Evolutionary conservation across 1,139 yeast genomes (phyloP).

Genomic region (Pneumocystis carinii): DNA sequence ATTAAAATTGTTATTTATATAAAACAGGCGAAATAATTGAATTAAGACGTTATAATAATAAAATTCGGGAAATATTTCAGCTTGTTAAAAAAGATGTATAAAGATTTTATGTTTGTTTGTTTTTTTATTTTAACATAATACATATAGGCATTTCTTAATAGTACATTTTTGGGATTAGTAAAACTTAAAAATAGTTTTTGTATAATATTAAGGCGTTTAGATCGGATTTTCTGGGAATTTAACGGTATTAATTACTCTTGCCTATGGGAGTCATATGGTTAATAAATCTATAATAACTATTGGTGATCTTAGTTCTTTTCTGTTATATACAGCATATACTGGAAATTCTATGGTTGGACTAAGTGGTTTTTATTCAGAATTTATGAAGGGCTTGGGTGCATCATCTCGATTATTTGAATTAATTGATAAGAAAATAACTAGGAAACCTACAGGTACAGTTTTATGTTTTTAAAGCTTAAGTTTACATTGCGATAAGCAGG

Average conservation of each 20-base stretch:
- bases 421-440: slow-evolving; percentile 57
- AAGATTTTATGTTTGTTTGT: slow-evolving; percentile 32
- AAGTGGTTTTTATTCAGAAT: slow-evolving; percentile 78
- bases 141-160: background rate
- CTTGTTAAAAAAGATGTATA: slow-evolving; percentile 70
- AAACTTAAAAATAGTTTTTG: background rate
- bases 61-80: slow-evolving; percentile 56
- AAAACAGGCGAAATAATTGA: slow-evolving; percentile 50
- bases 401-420: slow-evolving; percentile 84
- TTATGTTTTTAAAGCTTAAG: slow-evolving; percentile 4
- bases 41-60: slow-evolving; percentile 44
- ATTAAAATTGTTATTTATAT: slow-evolving; percentile 68
- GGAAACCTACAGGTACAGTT: slow-evolving; percentile 38
- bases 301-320: slow-evolving; percentile 83
- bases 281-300: slow-evolving; percentile 54
- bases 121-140: slow-evolving; percentile 24
- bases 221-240: slow-evolving; percentile 73
- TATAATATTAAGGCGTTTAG: slow-evolving; percentile 5
- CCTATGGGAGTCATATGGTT: slow-evolving; percentile 70
- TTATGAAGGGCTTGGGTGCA: slow-evolving; percentile 96
- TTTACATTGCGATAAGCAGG: slow-evolving; percentile 6
- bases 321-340: slow-evolving; percentile 86
- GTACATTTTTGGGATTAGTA: background rate
- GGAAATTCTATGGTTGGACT: slow-evolving; percentile 82
- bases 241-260: slow-evolving; percentile 59